A percentile compares a stretch with the other conserved stretches of the same genome.
phyloP scores from a whole-genome alignment of 495 filamentous ascomycete species.

The Neurospora cerealis region DNA sequence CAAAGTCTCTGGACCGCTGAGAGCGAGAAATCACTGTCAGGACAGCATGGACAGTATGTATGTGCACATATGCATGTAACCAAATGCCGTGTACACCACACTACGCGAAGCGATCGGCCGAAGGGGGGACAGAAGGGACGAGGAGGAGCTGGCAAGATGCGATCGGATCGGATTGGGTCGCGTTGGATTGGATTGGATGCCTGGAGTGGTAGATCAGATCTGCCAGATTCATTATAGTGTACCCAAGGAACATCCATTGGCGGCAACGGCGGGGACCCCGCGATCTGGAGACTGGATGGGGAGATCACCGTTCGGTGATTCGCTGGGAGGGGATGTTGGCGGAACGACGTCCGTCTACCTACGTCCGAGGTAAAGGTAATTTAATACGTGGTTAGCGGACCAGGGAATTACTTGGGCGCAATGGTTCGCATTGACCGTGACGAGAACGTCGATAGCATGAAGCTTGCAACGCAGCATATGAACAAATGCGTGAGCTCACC shows the following conservation, averaged over 20 bases:
- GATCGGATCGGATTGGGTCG: not conserved
- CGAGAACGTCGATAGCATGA: not conserved
- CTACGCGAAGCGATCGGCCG: not conserved
- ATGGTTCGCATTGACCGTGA: not conserved
- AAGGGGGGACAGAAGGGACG: not conserved
- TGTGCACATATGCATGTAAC: not conserved
- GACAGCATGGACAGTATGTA: not conserved
- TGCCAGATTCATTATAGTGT: not conserved
- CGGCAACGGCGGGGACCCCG: not conserved
- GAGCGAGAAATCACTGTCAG: not conserved
- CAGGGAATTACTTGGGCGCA: not conserved
- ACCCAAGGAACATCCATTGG: not conserved
- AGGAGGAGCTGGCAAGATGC: not conserved
- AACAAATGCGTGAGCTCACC: not conserved
- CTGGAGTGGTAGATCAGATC: not conserved
- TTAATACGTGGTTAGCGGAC: not conserved
- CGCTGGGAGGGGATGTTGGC: not conserved
- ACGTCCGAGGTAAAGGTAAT: not conserved
- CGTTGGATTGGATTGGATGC: not conserved
- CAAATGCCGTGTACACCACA: not conserved
- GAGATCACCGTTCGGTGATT: not conserved
- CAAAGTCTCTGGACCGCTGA: not conserved
- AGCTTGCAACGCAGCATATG: not conserved
- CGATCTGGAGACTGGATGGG: not conserved
- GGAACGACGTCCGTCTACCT: not conserved